Base-by-base conservation (phyloP, 768 basidiomycete species). In the Russula griseocarnosa region DNA sequence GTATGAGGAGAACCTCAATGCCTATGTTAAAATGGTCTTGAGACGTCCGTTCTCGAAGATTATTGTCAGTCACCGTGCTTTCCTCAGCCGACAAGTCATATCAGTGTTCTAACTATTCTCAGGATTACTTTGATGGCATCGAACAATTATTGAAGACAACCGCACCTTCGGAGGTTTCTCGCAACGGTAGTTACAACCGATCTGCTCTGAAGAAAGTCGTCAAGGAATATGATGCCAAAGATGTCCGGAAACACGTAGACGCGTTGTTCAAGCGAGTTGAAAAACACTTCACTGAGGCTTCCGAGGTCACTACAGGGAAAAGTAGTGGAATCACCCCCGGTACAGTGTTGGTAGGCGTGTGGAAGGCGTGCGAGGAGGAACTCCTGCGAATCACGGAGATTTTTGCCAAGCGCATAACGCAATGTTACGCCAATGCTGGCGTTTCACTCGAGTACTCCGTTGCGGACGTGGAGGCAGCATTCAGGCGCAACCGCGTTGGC, bases 91-190 rank as follows among this genome's bases (percentile, higher is more conserved):
- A n/a, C 18, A 26, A 32, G 5, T 46, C 26, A 44, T 32, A 5
- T 53, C 5, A 69, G 30, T 20, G 22, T 60, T 38, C 58, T 59
- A 9, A 34, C 49, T 53, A 30, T 34, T 50, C 13, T 20, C 73
- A 97, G 95, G 96, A 98, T 73, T 97, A 89, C 75, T 97, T 98
- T 69, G 92, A 97, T 52, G 93, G 91, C 6, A 79, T 97, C 44
- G 94, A 98, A 70, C 85, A 88, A n/a, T 80, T 93, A 14, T 78
- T 96, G 36, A 86, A 89, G 73, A 88, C 86, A 5, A 88, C 88
- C 2, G 84, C 88, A 11, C 82, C 92, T 0, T 80, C 80, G 32
- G 93, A 96, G 69, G 83, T 98, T 24, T 75, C 86, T 9, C 83
- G 85, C 57, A 93, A 88, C 72, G 79, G 81, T 64, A 85, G 80